Base-by-base conservation (phyloP, 495 filamentous ascomycete species). In the Xanthoparmelia taractica region DNA sequence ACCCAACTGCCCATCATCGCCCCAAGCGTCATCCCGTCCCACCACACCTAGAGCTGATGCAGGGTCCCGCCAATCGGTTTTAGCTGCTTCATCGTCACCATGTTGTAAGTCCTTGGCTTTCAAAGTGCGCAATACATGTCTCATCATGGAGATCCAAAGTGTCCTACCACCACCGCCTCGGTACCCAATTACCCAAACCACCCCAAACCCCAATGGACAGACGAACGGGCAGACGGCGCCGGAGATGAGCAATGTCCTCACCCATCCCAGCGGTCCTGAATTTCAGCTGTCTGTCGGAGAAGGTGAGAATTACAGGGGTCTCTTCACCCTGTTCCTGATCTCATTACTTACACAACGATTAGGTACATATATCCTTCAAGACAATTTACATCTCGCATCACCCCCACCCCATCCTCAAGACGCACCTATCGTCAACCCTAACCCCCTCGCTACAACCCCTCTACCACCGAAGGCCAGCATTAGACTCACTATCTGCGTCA, bases 341-440 rank as follows among this genome's bases (percentile, higher is more conserved):
- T 31, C 36, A 1, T 31, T 47, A 52, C 56, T 27, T 7, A 29
- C 59, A 65, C 95, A 91, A 31, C 31, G 27, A 18, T 13, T 2
- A 52, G 48, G 93, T 67, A 91, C 89, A 56, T 98, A 98, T 69
- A 80, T 85, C 47, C 82, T 97, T 25, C 85, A 87, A 73, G 93
- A 97, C 73, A 88, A 95, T 71, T 79, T 98, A 38, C 88, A 90
- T 62, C 87, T 98, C 37, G 93, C 94, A 52, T 97, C 92, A 61
- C 93, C 94, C 60, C 94, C 91, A 61, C 91, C 95, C 8, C 93
- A 97, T 73, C 93, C 93, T 33, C 92, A 91, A 59, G 95, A 97
- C 78, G 86, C 89, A 40, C 92, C 90, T 8, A 75, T 90, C 29
- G 74, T 85, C 65, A 96, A 91, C 72, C 85, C 88, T 15, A 98